Percentiles rank a stretch among this genome's conserved stretches.
These are phyloP conservation scores for Crepidotus variabilis DNA, from an alignment of 768 basidiomycete genomes.

Conservation along the genomic window DNA sequence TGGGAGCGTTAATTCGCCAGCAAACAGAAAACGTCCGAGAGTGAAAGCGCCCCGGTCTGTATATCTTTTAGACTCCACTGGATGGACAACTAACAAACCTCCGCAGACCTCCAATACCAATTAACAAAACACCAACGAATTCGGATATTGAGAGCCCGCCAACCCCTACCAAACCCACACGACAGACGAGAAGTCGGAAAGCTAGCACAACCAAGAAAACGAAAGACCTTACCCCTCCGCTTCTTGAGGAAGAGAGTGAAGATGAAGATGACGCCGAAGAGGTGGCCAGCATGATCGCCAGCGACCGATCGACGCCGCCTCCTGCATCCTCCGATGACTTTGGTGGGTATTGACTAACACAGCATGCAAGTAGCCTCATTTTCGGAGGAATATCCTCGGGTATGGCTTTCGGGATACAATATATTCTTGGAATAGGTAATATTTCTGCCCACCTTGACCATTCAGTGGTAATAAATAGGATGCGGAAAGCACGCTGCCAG, in stretches of 20 bases:
- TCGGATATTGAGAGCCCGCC: conserved; percentile 13
- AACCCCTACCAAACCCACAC: conserved; percentile 14
- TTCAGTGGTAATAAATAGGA: no score
- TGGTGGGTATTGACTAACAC: conserved; percentile 18
- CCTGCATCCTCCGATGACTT: conserved; percentile 19
- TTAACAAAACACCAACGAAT: conserved; percentile 5
- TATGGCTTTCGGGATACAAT: no score
- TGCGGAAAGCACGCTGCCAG: no score
- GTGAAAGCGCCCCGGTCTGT: conserved; percentile 24
- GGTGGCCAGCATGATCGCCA: conserved; percentile 15
- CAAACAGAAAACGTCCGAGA: conserved; percentile 23
- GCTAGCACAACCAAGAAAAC: not conserved
- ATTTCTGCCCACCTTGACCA: no score
- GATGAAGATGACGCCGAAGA: conserved; percentile 14
- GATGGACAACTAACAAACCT: not conserved
- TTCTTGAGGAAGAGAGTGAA: not conserved
- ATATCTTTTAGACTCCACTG: not conserved
- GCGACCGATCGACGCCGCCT: conserved; percentile 6
- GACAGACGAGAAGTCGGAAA: conserved; percentile 9
- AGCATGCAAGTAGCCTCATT: not conserved
- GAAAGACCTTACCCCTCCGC: not conserved
- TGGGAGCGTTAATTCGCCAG: conserved; percentile 20
- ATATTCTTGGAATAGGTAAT: no score
- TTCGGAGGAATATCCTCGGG: not conserved
- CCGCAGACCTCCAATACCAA: conserved; percentile 10